Percentiles rank a stretch among this genome's conserved stretches.
Evolutionary conservation across 164 flowering plant genomes (phyloP).

Genomic region (grape (Vitis vinifera)): DNA sequence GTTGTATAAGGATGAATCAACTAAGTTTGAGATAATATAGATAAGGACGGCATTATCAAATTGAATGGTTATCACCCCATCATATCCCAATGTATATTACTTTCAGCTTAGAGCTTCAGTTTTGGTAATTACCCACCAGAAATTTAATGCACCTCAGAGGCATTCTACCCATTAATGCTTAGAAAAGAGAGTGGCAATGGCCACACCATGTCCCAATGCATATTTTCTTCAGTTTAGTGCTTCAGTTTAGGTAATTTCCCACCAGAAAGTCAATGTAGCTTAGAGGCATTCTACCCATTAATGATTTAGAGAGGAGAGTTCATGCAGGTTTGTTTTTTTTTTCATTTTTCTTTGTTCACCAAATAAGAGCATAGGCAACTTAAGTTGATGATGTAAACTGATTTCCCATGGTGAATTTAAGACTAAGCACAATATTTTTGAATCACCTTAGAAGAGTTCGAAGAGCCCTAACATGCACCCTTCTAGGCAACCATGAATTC

Average conservation of each 20-base stretch:
- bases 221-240: neutral
- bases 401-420: neutral
- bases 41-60: too few species aligned
- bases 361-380: too few species aligned
- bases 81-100: too few species aligned
- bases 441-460: neutral
- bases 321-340: too few species aligned
- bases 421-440: neutral
- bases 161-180: neutral
- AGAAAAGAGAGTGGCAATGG: neutral
- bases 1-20: too few species aligned
- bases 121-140: too few species aligned
- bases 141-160: too few species aligned
- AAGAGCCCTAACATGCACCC: neutral
- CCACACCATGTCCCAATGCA: neutral
- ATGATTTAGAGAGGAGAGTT: too few species aligned
- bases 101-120: too few species aligned
- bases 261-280: neutral
- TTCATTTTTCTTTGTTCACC: too few species aligned
- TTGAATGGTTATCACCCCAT: too few species aligned
- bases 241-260: neutral
- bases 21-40: too few species aligned
- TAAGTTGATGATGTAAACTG: neutral
- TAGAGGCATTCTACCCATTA: neutral
- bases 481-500: neutral